Evolutionary conservation across 1,284 basidiomycete species (phyloP).

Genomic region (Apiotrichum montevideense): DNA sequence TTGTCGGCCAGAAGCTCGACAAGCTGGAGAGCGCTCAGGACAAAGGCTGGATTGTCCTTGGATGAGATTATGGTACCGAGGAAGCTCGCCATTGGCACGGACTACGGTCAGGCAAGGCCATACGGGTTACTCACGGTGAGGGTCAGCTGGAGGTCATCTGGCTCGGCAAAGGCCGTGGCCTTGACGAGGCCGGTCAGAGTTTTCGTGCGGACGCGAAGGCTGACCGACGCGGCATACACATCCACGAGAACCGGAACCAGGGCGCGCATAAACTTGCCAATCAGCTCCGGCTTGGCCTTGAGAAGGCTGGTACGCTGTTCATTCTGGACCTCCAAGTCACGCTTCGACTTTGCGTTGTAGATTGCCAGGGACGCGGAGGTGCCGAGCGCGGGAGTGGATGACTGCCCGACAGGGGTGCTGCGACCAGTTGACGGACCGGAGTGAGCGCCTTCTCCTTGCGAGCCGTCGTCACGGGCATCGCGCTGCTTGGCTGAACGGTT

Average conservation of each 20-base stretch:
- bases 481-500: slow-evolving; percentile 4
- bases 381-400: slow-evolving; percentile 1
- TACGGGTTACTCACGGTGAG: slow-evolving; percentile 56
- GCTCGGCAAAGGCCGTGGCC: slow-evolving; percentile 77
- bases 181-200: slow-evolving; percentile 79
- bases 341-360: slow-evolving; percentile 26
- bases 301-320: slow-evolving; percentile 54
- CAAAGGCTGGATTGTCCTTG: slow-evolving; percentile 75
- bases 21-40: slow-evolving; percentile 80
- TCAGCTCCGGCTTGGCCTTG: slow-evolving; percentile 65
- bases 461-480: slow-evolving; percentile 1
- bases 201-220: slow-evolving; percentile 74
- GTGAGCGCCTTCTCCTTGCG: too few species aligned
- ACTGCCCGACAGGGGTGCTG: slow-evolving; percentile 17
- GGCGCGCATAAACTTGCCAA: slow-evolving; percentile 73
- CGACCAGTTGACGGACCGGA: slow-evolving; percentile 17
- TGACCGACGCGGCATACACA: slow-evolving; percentile 89
- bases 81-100: slow-evolving; percentile 84
- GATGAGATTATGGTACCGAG: slow-evolving; percentile 86
- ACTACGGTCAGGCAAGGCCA: slow-evolving; percentile 49
- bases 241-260: slow-evolving; percentile 88
- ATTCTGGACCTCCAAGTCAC: slow-evolving; percentile 40
- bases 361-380: slow-evolving; percentile 1
- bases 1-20: slow-evolving; percentile 81
- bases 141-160: slow-evolving; percentile 65